phyloP scores from a whole-genome alignment of 2,329 filamentous ascomycete species.

The Talaromyces sp. region DNA sequence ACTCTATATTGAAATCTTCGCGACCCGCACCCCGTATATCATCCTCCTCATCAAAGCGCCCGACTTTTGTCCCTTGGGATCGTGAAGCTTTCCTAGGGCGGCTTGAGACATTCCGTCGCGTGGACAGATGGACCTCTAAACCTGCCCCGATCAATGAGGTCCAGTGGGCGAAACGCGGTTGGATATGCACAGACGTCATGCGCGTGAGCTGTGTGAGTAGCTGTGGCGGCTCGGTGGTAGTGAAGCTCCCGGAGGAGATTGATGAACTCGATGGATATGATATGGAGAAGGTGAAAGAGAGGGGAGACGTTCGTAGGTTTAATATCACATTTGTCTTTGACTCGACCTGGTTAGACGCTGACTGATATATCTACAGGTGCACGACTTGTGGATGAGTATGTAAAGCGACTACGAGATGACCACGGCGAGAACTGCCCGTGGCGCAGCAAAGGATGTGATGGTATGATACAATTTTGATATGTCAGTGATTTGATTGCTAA shows the following conservation, averaged over 20 bases:
- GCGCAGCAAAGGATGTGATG: constrained; percentile 84
- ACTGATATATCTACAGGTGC: constrained; percentile 44
- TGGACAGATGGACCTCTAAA: constrained; percentile 93
- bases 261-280: constrained; percentile 54
- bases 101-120: constrained; percentile 84
- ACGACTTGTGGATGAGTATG: constrained; percentile 75
- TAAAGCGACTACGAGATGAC: constrained; percentile 69
- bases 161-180: constrained; percentile 91
- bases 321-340: neutral
- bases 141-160: constrained; percentile 83
- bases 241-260: constrained; percentile 73
- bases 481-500: constrained; percentile 19
- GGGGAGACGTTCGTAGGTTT: constrained; percentile 47
- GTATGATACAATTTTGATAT: constrained; percentile 46
- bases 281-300: constrained; percentile 44
- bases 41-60: constrained; percentile 42
- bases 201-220: constrained; percentile 79
- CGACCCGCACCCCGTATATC: constrained; percentile 34
- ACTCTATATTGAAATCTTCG: constrained; percentile 29
- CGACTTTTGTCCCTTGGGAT: constrained; percentile 84
- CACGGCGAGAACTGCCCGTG: constrained; percentile 85
- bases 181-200: constrained; percentile 82
- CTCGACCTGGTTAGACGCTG: neutral
- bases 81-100: constrained; percentile 78
- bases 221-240: constrained; percentile 80